Evolutionary conservation across 2,329 filamentous ascomycete genomes (phyloP), one percentile per base, ranked within the genome.

Genomic region (Sclerotinia subarctica): DNA sequence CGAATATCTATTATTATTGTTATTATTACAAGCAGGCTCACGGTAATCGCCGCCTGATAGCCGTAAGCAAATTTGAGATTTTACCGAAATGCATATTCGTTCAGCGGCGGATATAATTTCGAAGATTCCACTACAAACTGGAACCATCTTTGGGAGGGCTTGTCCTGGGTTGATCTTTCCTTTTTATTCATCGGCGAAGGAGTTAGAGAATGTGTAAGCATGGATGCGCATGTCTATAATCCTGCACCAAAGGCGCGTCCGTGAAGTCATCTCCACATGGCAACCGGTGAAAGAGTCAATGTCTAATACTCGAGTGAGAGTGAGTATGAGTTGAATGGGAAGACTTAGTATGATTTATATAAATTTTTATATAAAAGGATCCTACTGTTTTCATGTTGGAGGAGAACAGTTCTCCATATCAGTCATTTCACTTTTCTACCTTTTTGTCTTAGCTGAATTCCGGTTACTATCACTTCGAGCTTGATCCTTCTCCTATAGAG

Each of bases 301-400:
- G 1, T 35, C 32, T 15, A 21, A 51, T 38, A 51, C 59, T 7
- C 46, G 29, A 38, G 29, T 38, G 24, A 26, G 59, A 35, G 21
- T 26, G 29, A 19, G 58, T 19, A 24, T 24, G 29, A 49, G 29
- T 13, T 29, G 24, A 7, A 38, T 24, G 21, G 2, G 21, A 19
- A 51, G 29, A 15, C 13, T 35, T 38, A 51, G n/a, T 62, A 62
- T 62, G 35, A 35, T 35, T 35, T 35, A 35, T 35, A 32, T 3
- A 49, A 49, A n/a, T n/a, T n/a, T 35, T 35, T 62, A 15, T 62
- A 62, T 62, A 62, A 49, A 62, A 21, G 29, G 46, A 51, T 51
- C 7, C 3, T 24, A 29, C 19, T 19, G 5, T 21, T 51, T 7
- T 35, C 24, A 38, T 38, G 4, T 26, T 26, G 21, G 26, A 26